Conservation (phyloP, 2,329 filamentous ascomycete species). For the Alternaria viburni region DNA sequence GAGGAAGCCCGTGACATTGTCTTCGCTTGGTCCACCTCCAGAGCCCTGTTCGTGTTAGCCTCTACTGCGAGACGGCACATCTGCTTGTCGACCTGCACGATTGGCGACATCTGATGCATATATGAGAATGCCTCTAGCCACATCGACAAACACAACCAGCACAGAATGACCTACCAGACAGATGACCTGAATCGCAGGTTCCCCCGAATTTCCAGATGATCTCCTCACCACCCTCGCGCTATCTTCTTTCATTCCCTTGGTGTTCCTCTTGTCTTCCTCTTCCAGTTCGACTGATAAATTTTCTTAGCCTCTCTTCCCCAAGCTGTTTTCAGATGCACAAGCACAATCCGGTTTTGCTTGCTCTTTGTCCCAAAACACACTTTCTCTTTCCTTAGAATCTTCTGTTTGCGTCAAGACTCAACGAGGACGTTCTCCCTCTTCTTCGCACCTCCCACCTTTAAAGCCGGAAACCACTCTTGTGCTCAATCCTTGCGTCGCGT, state of each 20-base stretch:
- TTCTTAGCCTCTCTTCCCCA: neutral
- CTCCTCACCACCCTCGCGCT: slow-evolving; percentile 48
- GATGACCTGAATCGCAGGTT: slow-evolving; percentile 56
- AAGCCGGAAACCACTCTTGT: neutral
- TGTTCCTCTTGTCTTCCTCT: neutral
- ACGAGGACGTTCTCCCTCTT: neutral
- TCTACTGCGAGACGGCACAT: neutral
- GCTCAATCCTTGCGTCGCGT: neutral
- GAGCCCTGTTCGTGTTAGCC: slow-evolving; percentile 68
- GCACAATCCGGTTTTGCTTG: neutral
- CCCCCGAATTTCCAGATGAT: slow-evolving; percentile 42
- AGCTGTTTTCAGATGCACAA: neutral
- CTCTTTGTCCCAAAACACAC: neutral
- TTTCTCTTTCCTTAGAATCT: neutral
- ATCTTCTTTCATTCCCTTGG: slow-evolving; percentile 51
- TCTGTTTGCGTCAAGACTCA: neutral
- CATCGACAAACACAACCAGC: neutral
- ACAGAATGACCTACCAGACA: slow-evolving; percentile 50
- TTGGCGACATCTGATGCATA: neutral
- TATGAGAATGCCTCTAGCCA: neutral
- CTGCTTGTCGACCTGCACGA: neutral
- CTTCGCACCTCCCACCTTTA: neutral
- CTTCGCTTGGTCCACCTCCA: slow-evolving; percentile 87
- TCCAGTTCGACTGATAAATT: neutral
- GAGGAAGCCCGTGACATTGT: slow-evolving; percentile 87